Evolutionary conservation across 495 filamentous ascomycete genomes (phyloP), one percentile per base, ranked within the genome.

Genomic region (Recurvomyces mirabilis): DNA sequence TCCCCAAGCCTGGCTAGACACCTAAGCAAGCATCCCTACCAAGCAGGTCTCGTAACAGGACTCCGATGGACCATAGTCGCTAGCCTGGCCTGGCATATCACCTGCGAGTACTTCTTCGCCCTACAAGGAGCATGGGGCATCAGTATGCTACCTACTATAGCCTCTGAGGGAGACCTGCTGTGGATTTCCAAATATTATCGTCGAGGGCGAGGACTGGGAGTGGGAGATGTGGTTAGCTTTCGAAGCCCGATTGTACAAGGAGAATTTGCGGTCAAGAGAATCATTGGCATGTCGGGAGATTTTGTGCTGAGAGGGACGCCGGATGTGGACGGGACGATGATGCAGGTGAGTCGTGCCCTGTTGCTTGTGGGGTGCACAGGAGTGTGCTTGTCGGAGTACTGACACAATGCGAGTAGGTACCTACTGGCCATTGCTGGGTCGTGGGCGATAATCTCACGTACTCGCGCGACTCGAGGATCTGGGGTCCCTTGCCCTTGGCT

Each of bases 201-300:
- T 0, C 69, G 76, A 29, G 88, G 89, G 5, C 71, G 78, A 21
- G 73, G 69, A 38, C 66, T 94, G 13, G 52, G 66, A 14, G 79
- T 94, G 24, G 91, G 91, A 13, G 91, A 98, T 63, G 53, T 94
- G 13, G 78, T 96, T 42, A 70, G 70, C 28, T 93, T 82, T 62
- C 64, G 71, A 19, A 82, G 87, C 54, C 88, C 89, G 10, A 66
- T 75, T n/a, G 61, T 74, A 5, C 11, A 25, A 17, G 36, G 29
- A 22, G 42, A 47, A 24, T 6, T 30, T 37, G 83, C 70, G 12
- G 66, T 82, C 9, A 98, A 98, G 69, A 68, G 91, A 45, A 78
- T 96, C 17, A 52, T 95, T 21, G 91, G 88, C 2, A 65, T 95
- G 73, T 77, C 77, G 11, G 91, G 91, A 12, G 91, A 98, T 65